Conservation (phyloP, 306 rosid genomes). For the Cucumis cinereus region DNA sequence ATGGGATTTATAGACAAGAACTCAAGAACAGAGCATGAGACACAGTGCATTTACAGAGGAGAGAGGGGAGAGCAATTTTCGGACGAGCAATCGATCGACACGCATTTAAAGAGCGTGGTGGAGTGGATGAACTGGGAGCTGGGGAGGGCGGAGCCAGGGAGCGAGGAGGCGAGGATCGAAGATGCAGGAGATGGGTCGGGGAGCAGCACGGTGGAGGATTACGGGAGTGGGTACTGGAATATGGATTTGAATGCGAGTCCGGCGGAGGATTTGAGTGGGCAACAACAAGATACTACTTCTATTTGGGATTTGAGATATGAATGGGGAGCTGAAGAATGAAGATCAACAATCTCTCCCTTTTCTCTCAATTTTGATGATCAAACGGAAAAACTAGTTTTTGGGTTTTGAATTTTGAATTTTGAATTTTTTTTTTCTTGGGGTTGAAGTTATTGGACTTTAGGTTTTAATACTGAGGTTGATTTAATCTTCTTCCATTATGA, state of each 20-base stretch:
- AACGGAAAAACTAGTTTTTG: too few relatives aligned
- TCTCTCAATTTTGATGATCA: background rate
- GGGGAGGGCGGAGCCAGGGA: conserved; percentile 8
- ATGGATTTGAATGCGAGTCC: conserved; percentile 14
- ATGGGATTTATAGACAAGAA: background rate
- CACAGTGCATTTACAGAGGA: background rate
- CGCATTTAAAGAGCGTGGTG: conserved; percentile 9
- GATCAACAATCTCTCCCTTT: background rate
- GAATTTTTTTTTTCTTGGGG: too few relatives aligned
- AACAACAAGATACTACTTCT: conserved; percentile 24
- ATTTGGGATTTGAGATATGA: conserved; percentile 42
- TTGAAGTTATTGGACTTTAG: too few relatives aligned
- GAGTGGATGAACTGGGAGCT: conserved; percentile 38
- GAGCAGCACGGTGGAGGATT: conserved; percentile 11
- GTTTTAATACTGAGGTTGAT: too few relatives aligned
- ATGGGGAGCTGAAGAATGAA: background rate
- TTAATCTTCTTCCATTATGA: too few relatives aligned
- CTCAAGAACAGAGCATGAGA: background rate
- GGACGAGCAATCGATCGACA: conserved; percentile 4
- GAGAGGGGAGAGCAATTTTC: background rate
- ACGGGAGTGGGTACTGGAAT: conserved; percentile 18
- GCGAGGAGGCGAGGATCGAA: background rate
- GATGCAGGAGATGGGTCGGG: background rate
- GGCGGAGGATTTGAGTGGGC: background rate
- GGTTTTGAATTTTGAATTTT: too few relatives aligned